Percentiles rank a stretch among this genome's conserved stretches.
Evolutionary conservation across 495 filamentous ascomycete genomes (phyloP).

Genomic region (Penicillium egyptiacum): DNA sequence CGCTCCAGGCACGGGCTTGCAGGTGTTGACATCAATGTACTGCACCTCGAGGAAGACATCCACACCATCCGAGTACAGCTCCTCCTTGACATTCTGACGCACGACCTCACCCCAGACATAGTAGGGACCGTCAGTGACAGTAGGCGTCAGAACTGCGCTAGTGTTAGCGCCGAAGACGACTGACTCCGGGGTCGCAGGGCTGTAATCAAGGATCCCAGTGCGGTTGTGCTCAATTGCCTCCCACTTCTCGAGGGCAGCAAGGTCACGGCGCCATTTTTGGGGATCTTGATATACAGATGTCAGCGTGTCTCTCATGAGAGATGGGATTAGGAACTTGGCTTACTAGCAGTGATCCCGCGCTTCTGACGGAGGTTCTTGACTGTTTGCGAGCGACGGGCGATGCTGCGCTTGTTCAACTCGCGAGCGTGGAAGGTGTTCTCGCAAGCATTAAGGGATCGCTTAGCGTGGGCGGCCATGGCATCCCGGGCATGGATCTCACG

Average conservation of each 20-base stretch:
- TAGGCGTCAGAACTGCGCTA: conserved; percentile 55
- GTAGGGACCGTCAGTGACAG: conserved; percentile 55
- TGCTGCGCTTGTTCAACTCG: conserved; percentile 34
- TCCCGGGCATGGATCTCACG: conserved; percentile 35
- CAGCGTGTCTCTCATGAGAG: not conserved
- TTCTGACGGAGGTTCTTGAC: conserved; percentile 48
- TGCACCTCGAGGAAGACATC: conserved; percentile 49
- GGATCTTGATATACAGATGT: conserved; percentile 16
- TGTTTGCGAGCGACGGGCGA: conserved; percentile 35
- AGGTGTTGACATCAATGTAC: conserved; percentile 48
- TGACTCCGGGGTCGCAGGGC: conserved; percentile 25
- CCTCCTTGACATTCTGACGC: conserved; percentile 46
- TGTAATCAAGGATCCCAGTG: conserved; percentile 28
- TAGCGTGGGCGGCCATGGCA: conserved; percentile 28
- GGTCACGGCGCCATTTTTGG: conserved; percentile 33
- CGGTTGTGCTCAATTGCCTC: conserved; percentile 51
- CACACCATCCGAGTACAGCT: conserved; percentile 42
- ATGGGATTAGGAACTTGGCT: conserved; percentile 16
- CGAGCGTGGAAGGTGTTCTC: conserved; percentile 28
- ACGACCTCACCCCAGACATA: conserved; percentile 53
- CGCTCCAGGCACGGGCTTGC: conserved; percentile 32
- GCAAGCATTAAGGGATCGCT: conserved; percentile 31
- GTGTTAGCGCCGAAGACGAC: conserved; percentile 54
- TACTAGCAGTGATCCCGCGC: conserved; percentile 49
- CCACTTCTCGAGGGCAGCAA: conserved; percentile 48